Evolutionary conservation across 192 early-diverging fungal species (phyloP).

Genomic region (Umbelopsis sp.): DNA sequence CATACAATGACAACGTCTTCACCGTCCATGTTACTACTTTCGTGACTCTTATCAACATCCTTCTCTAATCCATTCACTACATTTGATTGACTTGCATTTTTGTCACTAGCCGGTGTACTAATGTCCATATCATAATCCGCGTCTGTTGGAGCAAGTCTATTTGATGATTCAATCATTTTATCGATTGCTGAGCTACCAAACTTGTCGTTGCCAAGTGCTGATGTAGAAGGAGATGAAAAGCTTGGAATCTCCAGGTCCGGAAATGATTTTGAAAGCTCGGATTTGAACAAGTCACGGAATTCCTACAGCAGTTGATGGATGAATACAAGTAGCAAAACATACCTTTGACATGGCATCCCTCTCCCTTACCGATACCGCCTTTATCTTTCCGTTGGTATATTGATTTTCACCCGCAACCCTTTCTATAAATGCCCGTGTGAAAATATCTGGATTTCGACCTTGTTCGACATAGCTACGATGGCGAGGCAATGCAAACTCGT

Average conservation of each 20-base stretch:
- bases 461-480: slow-evolving; percentile 46
- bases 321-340: too few species aligned
- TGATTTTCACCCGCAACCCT: slow-evolving; percentile 56
- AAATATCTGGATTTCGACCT: slow-evolving; percentile 54
- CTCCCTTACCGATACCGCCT: slow-evolving; percentile 45
- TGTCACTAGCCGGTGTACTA: background rate
- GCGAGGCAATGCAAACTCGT: background rate
- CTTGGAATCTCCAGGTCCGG: slow-evolving; percentile 27
- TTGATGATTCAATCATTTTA: slow-evolving; percentile 18
- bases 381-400: slow-evolving; percentile 56
- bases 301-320: slow-evolving; percentile 13
- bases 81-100: background rate
- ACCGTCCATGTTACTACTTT: background rate
- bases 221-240: background rate
- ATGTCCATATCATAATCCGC: background rate
- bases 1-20: slow-evolving; percentile 7
- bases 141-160: background rate
- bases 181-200: background rate
- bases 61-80: background rate
- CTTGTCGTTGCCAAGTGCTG: background rate
- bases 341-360: background rate
- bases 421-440: slow-evolving; percentile 54
- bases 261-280: slow-evolving; percentile 36
- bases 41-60: background rate
- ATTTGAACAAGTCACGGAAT: slow-evolving; percentile 29